phyloP scores from a whole-genome alignment of 768 basidiomycete genomes.

The Pleurotus platypus region DNA sequence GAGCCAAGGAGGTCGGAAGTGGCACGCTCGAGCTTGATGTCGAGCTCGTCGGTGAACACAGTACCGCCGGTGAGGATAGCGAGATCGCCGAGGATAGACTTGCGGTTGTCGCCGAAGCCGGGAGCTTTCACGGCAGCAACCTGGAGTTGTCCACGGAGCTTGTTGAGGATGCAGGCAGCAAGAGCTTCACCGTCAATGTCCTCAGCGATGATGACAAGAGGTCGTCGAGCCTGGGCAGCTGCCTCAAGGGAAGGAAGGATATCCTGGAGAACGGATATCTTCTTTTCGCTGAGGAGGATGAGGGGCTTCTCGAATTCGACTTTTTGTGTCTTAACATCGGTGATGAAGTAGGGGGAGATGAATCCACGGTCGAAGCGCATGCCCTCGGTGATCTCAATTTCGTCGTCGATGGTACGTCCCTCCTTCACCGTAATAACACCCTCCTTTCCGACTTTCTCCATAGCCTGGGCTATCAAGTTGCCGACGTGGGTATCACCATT shows the following conservation, averaged over 20 bases:
- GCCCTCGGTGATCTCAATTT: conserved; percentile 99
- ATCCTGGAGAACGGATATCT: conserved; percentile 92
- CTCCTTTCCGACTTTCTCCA: conserved; percentile 99
- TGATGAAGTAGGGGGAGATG: conserved; percentile 98
- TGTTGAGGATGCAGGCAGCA: conserved; percentile 98
- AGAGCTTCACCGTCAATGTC: conserved; percentile 98
- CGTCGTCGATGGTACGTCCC: conserved; percentile 95
- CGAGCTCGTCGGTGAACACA: conserved; percentile 95
- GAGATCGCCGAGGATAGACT: conserved; percentile 94
- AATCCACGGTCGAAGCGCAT: conserved; percentile 99
- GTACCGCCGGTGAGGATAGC: conserved; percentile 97
- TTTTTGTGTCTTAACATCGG: conserved; percentile 94
- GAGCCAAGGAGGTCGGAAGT: conserved; percentile 87
- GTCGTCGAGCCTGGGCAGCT: conserved; percentile 78
- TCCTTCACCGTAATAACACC: conserved; percentile 99
- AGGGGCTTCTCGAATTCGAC: conserved; percentile 97
- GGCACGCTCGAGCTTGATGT: conserved; percentile 94
- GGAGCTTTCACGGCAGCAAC: conserved; percentile 96
- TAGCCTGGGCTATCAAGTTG: conserved; percentile 93
- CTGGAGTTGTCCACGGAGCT: conserved; percentile 95
- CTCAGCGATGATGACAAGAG: conserved; percentile 95
- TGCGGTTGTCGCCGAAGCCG: conserved; percentile 99
- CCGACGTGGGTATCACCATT: conserved; percentile 85
- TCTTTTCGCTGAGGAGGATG: conserved; percentile 95
- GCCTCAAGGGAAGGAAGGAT: conserved; percentile 89